A percentile compares a stretch with the other conserved stretches of the same genome.
Conservation (phyloP, 1,284 basidiomycete species). For the Athelia psychrophila region DNA sequence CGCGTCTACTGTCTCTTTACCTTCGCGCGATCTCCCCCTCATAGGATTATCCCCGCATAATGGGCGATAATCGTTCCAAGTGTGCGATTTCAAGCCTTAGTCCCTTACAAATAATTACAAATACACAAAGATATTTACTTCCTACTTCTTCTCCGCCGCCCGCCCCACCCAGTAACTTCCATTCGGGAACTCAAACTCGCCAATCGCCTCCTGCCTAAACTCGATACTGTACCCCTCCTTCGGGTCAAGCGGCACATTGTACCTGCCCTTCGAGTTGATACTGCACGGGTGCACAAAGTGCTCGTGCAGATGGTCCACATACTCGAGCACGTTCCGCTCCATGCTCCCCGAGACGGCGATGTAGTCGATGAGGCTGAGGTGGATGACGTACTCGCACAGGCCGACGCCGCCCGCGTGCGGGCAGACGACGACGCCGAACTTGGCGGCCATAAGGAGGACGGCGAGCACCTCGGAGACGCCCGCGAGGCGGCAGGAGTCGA, state of each 20-base stretch:
- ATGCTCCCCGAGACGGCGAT: constrained; percentile 88
- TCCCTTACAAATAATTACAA: too few relatives aligned
- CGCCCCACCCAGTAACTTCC: constrained; percentile 65
- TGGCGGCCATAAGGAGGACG: constrained; percentile 93
- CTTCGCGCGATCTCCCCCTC: too few relatives aligned
- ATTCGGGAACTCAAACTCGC: constrained; percentile 72
- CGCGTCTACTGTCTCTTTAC: too few relatives aligned
- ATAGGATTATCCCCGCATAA: too few relatives aligned
- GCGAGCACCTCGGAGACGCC: constrained; percentile 93
- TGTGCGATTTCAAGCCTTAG: too few relatives aligned
- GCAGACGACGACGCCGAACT: constrained; percentile 89
- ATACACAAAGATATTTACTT: too few relatives aligned
- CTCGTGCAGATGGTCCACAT: constrained; percentile 89
- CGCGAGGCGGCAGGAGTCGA: constrained; percentile 91
- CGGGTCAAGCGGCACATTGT: constrained; percentile 73
- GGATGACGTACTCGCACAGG: constrained; percentile 91
- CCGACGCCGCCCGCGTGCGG: constrained; percentile 97
- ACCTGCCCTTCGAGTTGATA: constrained; percentile 83
- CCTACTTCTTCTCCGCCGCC: constrained; percentile 8
- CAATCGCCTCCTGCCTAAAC: constrained; percentile 70
- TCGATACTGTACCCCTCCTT: constrained; percentile 81
- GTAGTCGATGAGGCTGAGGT: constrained; percentile 88
- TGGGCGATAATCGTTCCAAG: too few relatives aligned
- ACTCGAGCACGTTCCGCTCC: constrained; percentile 92
- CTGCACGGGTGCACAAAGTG: constrained; percentile 89